phyloP scores from a whole-genome alignment of 139 green algal genomes.

The Micractinium conductrix region DNA sequence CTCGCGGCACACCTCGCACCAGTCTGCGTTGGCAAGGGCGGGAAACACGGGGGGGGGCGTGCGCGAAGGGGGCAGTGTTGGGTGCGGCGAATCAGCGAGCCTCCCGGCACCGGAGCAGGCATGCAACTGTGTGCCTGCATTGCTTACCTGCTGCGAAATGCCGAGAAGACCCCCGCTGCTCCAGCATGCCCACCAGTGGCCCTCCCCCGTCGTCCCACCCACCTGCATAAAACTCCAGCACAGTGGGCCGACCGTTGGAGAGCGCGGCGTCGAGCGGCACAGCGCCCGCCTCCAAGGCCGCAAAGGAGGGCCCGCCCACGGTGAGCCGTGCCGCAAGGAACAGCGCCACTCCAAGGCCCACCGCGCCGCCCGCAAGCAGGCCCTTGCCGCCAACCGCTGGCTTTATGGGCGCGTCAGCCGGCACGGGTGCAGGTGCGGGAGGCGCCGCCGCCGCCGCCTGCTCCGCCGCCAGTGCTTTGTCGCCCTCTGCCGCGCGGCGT shows the following conservation, averaged over 20 bases:
- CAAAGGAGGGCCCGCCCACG: constrained; percentile 60
- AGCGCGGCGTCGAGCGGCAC: constrained; percentile 82
- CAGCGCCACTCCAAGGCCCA: constrained; percentile 61
- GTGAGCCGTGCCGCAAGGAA: constrained; percentile 64
- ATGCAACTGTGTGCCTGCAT: too few species aligned
- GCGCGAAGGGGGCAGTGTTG: too few species aligned
- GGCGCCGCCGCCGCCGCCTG: not conserved
- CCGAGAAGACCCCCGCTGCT: too few species aligned
- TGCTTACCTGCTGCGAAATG: too few species aligned
- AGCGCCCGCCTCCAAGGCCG: constrained; percentile 64
- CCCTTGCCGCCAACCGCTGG: constrained; percentile 20
- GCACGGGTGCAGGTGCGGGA: not conserved
- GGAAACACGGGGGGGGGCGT: too few species aligned
- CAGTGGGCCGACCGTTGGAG: constrained; percentile 81
- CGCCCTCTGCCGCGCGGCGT: not conserved
- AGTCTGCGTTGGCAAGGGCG: too few species aligned
- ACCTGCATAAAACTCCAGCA: constrained; percentile 98
- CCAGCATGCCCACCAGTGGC: too few species aligned
- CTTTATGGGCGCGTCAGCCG: not conserved
- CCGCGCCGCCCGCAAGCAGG: constrained; percentile 64
- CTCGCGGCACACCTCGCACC: constrained; percentile 70
- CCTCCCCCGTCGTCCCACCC: too few species aligned
- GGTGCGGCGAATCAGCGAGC: too few species aligned
- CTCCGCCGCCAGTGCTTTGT: not conserved
- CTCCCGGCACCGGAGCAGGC: too few species aligned